Base-by-base conservation (phyloP, 495 filamentous ascomycete genomes). In the Darksidea phi region DNA sequence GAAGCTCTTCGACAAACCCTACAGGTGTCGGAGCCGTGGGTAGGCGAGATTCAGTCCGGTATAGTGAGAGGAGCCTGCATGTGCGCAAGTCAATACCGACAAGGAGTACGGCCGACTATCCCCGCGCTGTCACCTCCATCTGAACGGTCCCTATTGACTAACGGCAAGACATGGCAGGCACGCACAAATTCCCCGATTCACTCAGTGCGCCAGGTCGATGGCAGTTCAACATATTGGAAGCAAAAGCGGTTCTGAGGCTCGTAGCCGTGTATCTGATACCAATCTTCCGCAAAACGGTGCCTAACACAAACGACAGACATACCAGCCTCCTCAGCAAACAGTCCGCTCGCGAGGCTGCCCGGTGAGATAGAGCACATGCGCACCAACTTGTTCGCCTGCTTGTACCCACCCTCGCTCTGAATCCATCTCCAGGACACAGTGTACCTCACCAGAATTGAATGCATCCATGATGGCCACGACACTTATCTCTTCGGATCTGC, bases 401-500 rank as follows among this genome's bases (percentile, higher is more conserved):
- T 48, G 43, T 1, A 61, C 43, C 64, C 64, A 67, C 2, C 23
- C 24, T n/a, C 18, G 48, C 32, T 57, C 23, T 26, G 18, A 36
- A 17, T 55, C 61, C n/a, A 48, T 24, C 1, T 48, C 48, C 17
- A 68, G 12, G 5, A 62, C 66, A 7, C 66, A 50, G 18, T 53
- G 23, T 11, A 69, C 58, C 32, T 62, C 58, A n/a, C 61, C 53
- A 1, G 47, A 51, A 48, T 54, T 37, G 42, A 69, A 69, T 0
- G 63, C 66, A 32, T 69, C 66, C 66, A 69, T 69, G n/a, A 63
- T 63, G 11, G 66, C 66, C 12, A 68, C 18, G 4, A 64, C 59
- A 12, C 32, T 13, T 17, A 60, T 51, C 13, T 60, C 48, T 10
- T 59, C 50, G 12, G 2, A 41, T 10, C 0, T 2, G n/a, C 47